Base-by-base conservation (phyloP, 305 asterid genomes). In the Plantago coronopus region DNA sequence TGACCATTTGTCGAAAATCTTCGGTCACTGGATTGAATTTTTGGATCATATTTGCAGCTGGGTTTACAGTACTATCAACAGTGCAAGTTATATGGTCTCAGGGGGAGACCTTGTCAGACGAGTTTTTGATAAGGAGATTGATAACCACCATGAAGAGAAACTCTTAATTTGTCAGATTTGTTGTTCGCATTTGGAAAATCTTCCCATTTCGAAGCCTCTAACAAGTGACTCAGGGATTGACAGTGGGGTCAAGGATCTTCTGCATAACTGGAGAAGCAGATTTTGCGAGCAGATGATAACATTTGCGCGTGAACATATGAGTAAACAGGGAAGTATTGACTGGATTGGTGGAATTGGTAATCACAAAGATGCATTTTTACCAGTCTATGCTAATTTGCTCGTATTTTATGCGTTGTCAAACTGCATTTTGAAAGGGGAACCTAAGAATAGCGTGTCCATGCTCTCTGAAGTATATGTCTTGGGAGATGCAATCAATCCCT, bases 331-430 rank as follows among this genome's bases (percentile, higher is more conserved):
- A 17, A 74, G 68, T 14, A 57, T 50, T 29, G 78, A 69, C 66
- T 93, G 98, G 98, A 78, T 93, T 46, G 98, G 97, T 22, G 97
- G 98, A 51, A 72, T 82, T 38, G 96, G 98, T 45, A 93, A 93
- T 72, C 95, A 93, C 72, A 93, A 89, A 69, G 96, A 93, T 55
- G 83, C 95, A 0, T 89, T 93, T 67, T 68, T 93, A 25, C 97
- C 94, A 7, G 40, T 89, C 3, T 89, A 86, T 66, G 88, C 89
- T 43, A 93, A 87, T 77, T 65, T 89, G 63, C 85, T 84, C 15
- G 96, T 77, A 16, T 71, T 86, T 70, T 76, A 77, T 62, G 81
- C 86, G 60, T 20, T 89, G 73, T 89, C 97, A 8, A 83, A 73
- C 61, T 81, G 90, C 71, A 63, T 85, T 48, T 64, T 81, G 54